These are phyloP conservation scores for Daldinia bambusicola DNA, from an alignment of 495 filamentous ascomycete genomes.

Conservation along the genomic window DNA sequence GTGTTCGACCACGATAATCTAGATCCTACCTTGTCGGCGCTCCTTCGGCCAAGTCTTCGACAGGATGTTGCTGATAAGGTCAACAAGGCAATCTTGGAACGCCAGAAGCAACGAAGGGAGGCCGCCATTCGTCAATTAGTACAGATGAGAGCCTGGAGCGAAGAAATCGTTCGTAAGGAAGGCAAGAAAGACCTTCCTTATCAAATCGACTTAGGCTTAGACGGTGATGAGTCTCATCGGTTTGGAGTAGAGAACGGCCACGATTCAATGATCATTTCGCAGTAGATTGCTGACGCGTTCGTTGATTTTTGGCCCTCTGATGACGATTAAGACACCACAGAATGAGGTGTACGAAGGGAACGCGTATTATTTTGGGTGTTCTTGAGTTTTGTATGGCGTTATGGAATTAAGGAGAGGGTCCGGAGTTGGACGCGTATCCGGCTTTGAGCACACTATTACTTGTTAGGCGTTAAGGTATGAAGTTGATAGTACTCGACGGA, in stretches of 20 bases:
- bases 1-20: slow-evolving; percentile 82
- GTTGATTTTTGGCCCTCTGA: background rate
- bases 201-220: slow-evolving; percentile 76
- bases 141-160: slow-evolving; percentile 84
- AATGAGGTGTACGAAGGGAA: background rate
- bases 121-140: slow-evolving; percentile 83
- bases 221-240: slow-evolving; percentile 55
- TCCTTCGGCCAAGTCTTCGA: slow-evolving; percentile 85
- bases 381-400: slow-evolving; percentile 22
- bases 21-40: slow-evolving; percentile 74
- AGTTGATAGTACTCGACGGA: slow-evolving; percentile 1
- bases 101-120: slow-evolving; percentile 75
- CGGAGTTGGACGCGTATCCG: slow-evolving; percentile 4
- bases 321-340: background rate
- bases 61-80: slow-evolving; percentile 81
- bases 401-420: slow-evolving; percentile 14
- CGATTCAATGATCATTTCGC: slow-evolving; percentile 70
- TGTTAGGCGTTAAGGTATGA: slow-evolving; percentile 28
- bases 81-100: slow-evolving; percentile 84
- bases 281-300: background rate
- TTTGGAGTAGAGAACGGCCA: slow-evolving; percentile 57
- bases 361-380: slow-evolving; percentile 12
- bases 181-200: slow-evolving; percentile 79
- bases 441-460: background rate
- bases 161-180: slow-evolving; percentile 74